Base-by-base conservation (phyloP, 306 rosid genomes). In the Dalbergia oliveri region DNA sequence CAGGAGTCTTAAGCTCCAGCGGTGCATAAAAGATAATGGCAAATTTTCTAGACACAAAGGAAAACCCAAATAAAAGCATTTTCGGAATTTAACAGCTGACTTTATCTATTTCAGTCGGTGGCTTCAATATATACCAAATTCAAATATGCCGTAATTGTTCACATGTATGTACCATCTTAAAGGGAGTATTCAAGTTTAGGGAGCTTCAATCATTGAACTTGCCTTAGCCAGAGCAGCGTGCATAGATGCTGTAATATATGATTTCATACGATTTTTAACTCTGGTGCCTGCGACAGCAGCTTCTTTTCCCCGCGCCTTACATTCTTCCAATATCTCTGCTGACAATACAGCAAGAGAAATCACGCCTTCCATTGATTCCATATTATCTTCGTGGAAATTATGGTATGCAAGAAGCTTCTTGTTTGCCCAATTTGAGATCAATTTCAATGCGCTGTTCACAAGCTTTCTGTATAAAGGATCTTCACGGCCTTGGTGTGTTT, bases 161-260 rank as follows among this genome's bases (percentile, higher is more conserved):
- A 51, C 23, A 31, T n/a, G 62, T 56, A 4, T 26, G 67, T 47
- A 62, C 51, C 78, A 82, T 71, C 44, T 51, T 39, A 61, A 61
- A 75, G 35, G 19, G 14, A 26, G 39, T 74, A 13, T 53, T 70
- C 77, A 76, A 66, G 49, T 74, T 63, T 14, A 81, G 23, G 77
- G 77, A 81, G 82, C 60, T 75, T 19, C 61, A 74, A 63, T 41
- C 51, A 59, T n/a, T 53, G 72, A 83, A 91, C 96, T 91, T 91
- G 91, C 99, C 99, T 89, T 92, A 76, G 84, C 63, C 76, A 91
- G 93, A 83, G 87, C 97, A 54, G 89, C 77, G 61, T 68, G 91
- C 26, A 90, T 76, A 31, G 99, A 95, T 69, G 96, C 90, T 89
- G 96, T 81, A 63, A 91, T 90, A 73, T 91, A 95, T 21, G 23